A percentile compares a stretch with the other conserved stretches of the same genome.
Conservation (phyloP, 306 rosid species). For the Rosa chinensis region DNA sequence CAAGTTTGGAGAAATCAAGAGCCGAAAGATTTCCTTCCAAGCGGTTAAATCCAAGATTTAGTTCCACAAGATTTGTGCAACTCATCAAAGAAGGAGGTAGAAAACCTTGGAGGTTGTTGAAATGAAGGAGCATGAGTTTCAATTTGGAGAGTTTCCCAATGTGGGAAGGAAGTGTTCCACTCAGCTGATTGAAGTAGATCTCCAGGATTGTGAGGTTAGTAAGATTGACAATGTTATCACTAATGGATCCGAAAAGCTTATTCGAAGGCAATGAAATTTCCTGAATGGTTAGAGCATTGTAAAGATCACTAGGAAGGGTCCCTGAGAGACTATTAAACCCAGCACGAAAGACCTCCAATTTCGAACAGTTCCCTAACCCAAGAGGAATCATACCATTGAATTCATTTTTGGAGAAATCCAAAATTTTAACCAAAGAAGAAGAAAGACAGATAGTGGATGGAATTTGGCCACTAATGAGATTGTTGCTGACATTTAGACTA, state of each 20-base stretch:
- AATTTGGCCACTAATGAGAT: background rate
- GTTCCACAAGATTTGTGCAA: background rate
- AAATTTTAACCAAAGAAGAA: background rate
- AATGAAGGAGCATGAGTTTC: background rate
- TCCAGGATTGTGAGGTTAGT: background rate
- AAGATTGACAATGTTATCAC: background rate
- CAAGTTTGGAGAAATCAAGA: background rate
- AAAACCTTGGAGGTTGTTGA: background rate
- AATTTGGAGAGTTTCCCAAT: slow-evolving; percentile 1
- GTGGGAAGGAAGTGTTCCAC: background rate
- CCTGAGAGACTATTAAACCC: background rate
- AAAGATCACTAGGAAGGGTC: background rate
- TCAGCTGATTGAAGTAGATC: background rate
- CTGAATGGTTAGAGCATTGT: background rate
- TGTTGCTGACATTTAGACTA: background rate
- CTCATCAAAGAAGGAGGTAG: background rate
- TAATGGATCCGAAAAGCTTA: background rate
- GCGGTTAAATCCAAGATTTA: background rate
- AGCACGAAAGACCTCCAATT: background rate
- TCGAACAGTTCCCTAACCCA: background rate
- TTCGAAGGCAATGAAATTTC: background rate
- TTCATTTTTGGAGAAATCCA: background rate
- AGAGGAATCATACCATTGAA: background rate
- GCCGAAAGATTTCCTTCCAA: background rate
- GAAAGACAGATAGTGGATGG: background rate